Conservation (phyloP, 2,329 filamentous ascomycete genomes). For the Scedosporium aurantiacum region DNA sequence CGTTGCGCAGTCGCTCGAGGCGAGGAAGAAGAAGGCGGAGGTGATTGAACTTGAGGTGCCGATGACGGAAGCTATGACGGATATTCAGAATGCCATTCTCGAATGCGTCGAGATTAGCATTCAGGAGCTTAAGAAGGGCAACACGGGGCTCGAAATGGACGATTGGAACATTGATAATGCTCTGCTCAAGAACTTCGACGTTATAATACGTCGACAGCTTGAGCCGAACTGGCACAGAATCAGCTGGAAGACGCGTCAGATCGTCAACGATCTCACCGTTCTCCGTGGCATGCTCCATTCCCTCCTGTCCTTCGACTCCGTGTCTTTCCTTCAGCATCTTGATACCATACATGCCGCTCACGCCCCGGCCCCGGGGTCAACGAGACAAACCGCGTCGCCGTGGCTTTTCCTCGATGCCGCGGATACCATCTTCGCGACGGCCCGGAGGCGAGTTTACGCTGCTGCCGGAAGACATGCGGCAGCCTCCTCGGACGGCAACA, state of each 20-base stretch:
- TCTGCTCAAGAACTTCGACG: slow-evolving; percentile 86
- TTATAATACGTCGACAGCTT: slow-evolving; percentile 76
- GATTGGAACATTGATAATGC: slow-evolving; percentile 95
- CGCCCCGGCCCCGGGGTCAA: slow-evolving; percentile 77
- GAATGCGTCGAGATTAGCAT: slow-evolving; percentile 96
- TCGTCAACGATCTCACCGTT: slow-evolving; percentile 79
- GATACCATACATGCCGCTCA: slow-evolving; percentile 91
- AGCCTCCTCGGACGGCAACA: slow-evolving; percentile 25
- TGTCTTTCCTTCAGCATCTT: slow-evolving; percentile 83
- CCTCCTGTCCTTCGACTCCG: slow-evolving; percentile 76
- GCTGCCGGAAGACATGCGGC: slow-evolving; percentile 27
- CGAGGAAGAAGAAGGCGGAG: slow-evolving; percentile 82
- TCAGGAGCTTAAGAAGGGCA: slow-evolving; percentile 82
- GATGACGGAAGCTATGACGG: slow-evolving; percentile 88
- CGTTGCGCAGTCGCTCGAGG: slow-evolving; percentile 81
- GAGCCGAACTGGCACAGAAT: slow-evolving; percentile 97
- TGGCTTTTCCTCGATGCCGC: slow-evolving; percentile 96
- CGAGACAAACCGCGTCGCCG: slow-evolving; percentile 77
- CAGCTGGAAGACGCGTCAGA: slow-evolving; percentile 89
- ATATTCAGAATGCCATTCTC: slow-evolving; percentile 88
- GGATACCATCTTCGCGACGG: slow-evolving; percentile 85
- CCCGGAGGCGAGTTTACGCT: slow-evolving; percentile 77
- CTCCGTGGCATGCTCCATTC: slow-evolving; percentile 72
- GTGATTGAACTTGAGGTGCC: slow-evolving; percentile 94
- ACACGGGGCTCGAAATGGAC: slow-evolving; percentile 84